Base-by-base conservation (phyloP, 148 eudicot genomes). In the Nyssa sinensis region DNA sequence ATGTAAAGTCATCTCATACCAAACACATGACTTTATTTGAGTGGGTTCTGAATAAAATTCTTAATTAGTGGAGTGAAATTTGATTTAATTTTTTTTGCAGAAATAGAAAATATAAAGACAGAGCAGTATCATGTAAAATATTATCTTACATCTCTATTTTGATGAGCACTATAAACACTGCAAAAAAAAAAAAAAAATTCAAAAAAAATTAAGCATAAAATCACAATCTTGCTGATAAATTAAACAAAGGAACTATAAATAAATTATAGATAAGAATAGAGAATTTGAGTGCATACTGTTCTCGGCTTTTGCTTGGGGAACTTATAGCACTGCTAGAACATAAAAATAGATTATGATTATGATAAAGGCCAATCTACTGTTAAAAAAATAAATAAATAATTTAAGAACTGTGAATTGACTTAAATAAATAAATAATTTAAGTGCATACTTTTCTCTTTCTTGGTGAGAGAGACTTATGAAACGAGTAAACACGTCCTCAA, bases 401-500 rank as follows among this genome's bases (percentile, higher is more conserved):
- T n/a, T n/a, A n/a, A n/a, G n/a, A n/a, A 3, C 44, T 37, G 44
- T 55, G 24, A 55, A 44, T 44, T 44, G 17, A 44, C 23, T 55
- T 7, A 55, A 55, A n/a, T 55, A 6, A 24, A 55, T 21, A 49
- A 55, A 55, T 55, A 55, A 55, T 21, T 21, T 17, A 19, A 55
- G 8, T 17, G 23, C 59, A 58, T 82, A 88, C 90, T 75, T 80
- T 74, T 84, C 90, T 75, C 87, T 77, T 14, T 89, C 96, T 37
- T 82, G 88, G 30, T 88, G 93, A 0, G 87, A 75, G 33, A 88
- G 85, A 79, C 73, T 87, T 32, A 91, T 74, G 66, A 85, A 91
- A 2, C 86, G 89, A 0, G 78, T 75, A 62, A 91, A 76, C 5
- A 91, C 91, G 64, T 91, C 96, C 72, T 89, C 93, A 32, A 89